phyloP scores from a whole-genome alignment of 202 grass and related monocot genomes.

The Eragrostis tef region DNA sequence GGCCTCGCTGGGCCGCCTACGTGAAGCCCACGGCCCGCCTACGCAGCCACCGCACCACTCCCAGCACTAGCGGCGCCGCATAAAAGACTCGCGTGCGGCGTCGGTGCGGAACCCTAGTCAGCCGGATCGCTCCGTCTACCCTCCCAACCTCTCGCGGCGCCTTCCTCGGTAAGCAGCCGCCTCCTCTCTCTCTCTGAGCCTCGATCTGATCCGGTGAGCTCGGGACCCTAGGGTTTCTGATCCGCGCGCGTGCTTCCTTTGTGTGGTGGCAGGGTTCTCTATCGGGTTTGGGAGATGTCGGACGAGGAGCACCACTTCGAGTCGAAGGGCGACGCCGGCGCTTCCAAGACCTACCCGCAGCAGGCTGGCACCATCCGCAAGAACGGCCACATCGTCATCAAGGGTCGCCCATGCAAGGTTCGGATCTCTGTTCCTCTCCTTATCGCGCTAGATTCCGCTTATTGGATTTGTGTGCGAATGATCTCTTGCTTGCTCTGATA shows the following conservation, averaged over 20 bases:
- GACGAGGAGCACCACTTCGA: constrained; percentile 72
- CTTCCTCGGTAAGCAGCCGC: constrained; percentile 26
- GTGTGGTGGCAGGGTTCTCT: constrained; percentile 21
- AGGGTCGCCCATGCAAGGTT: constrained; percentile 64
- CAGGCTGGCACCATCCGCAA: constrained; percentile 63
- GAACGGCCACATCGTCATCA: constrained; percentile 63
- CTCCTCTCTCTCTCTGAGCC: not conserved
- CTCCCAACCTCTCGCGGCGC: not conserved
- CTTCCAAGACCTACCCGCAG: constrained; percentile 68
- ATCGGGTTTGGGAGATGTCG: constrained; percentile 50
- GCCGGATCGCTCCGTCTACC: not conserved
- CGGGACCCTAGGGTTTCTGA: not conserved
- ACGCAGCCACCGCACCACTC: not conserved
- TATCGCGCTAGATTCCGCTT: not conserved
- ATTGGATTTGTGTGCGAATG: not conserved
- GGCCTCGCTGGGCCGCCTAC: not conserved
- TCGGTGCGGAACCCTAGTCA: constrained; percentile 52
- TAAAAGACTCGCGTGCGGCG: constrained; percentile 14
- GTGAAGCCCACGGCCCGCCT: not conserved
- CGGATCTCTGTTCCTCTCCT: not conserved
- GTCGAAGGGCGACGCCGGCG: constrained; percentile 65
- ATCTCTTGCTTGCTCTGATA: no score
- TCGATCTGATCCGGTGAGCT: constrained; percentile 16
- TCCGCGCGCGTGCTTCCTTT: not conserved
- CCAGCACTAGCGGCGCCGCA: not conserved